phyloP scores from a whole-genome alignment of 116 monocot genomes.

The Dioscorea cayenensis region DNA sequence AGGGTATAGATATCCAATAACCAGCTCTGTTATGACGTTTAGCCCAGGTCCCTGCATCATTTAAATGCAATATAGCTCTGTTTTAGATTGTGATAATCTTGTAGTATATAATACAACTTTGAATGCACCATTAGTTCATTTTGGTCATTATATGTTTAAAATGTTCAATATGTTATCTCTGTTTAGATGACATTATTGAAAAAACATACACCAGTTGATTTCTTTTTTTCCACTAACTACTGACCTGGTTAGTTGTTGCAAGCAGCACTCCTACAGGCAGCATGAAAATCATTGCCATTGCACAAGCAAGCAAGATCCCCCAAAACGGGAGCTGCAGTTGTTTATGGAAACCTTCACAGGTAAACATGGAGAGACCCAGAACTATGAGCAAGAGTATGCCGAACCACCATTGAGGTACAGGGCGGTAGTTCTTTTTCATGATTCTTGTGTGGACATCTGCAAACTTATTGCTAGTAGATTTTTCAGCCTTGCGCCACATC shows the following conservation, averaged over 20 bases:
- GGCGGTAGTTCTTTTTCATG: constrained; percentile 19
- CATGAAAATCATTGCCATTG: constrained; percentile 26
- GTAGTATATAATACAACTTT: too few species aligned
- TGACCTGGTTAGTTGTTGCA: constrained; percentile 19
- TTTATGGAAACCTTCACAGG: constrained; percentile 23
- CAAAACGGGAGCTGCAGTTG: constrained; percentile 25
- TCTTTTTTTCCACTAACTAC: not conserved
- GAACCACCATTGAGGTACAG: constrained; percentile 33
- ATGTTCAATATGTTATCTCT: too few species aligned
- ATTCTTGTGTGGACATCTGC: constrained; percentile 20
- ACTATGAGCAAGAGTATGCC: constrained; percentile 7
- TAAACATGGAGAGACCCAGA: constrained; percentile 12
- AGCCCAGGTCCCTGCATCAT: constrained; percentile 21
- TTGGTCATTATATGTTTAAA: too few species aligned
- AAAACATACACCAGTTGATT: too few species aligned
- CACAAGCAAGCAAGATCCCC: constrained; percentile 15
- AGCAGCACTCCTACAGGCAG: constrained; percentile 29
- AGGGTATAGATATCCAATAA: constrained; percentile 26
- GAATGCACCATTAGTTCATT: too few species aligned
- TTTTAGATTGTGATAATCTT: too few species aligned
- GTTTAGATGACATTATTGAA: too few species aligned
- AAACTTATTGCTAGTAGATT: not conserved
- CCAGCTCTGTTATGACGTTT: constrained; percentile 25
- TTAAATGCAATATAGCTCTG: not conserved
- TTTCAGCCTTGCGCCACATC: not conserved